These are phyloP conservation scores for Trichoderma semiorbis DNA, from an alignment of 2,329 filamentous ascomycete genomes.

Conservation along the genomic window DNA sequence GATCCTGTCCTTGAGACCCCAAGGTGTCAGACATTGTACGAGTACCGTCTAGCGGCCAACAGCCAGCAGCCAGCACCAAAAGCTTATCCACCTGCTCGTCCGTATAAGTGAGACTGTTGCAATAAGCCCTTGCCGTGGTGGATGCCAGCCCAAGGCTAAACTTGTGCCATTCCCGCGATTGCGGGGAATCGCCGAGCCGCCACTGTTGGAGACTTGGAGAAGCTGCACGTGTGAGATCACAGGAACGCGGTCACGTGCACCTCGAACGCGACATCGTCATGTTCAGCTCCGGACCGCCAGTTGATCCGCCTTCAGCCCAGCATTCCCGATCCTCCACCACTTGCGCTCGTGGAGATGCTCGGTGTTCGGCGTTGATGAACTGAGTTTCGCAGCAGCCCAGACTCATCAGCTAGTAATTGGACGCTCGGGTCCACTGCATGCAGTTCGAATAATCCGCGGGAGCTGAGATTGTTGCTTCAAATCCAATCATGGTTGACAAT, in stretches of 20 bases:
- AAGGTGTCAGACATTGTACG: not conserved
- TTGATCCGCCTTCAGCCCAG: constrained; percentile 10
- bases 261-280: not conserved
- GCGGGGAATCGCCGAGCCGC: constrained; percentile 6
- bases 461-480: constrained; percentile 6
- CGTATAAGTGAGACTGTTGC: not conserved
- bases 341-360: constrained; percentile 27
- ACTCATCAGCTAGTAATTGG: constrained; percentile 6
- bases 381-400: not conserved
- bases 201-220: not conserved
- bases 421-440: constrained; percentile 15
- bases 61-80: not conserved
- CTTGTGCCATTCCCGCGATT: constrained; percentile 1
- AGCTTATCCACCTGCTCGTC: not conserved
- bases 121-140: not conserved
- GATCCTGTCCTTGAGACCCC: not conserved
- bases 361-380: constrained; percentile 35
- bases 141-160: not conserved
- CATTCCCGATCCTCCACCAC: not conserved
- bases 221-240: not conserved
- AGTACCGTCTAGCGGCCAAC: not conserved
- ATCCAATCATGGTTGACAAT: constrained; percentile 42
- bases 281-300: not conserved
- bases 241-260: not conserved
- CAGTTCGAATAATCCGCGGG: not conserved